phyloP scores from a whole-genome alignment of 1,139 yeast species.

The Nadsonia commutata region DNA sequence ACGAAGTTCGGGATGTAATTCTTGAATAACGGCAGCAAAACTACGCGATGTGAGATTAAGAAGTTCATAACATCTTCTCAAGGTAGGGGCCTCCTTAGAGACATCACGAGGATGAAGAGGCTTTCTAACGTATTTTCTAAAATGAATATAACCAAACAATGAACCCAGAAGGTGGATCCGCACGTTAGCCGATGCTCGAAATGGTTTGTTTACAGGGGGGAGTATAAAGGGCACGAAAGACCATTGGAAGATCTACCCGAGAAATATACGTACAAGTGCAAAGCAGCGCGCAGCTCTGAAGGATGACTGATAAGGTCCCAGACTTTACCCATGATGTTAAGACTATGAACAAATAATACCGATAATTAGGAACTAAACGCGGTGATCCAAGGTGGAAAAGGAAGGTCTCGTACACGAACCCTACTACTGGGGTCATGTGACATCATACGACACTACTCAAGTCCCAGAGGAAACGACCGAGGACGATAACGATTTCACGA shows the following conservation, averaged over 20 bases:
- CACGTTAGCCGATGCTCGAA: too few species aligned
- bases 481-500: too few species aligned
- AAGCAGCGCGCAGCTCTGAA: constrained; percentile 49
- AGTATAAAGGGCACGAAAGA: neutral
- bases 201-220: too few species aligned
- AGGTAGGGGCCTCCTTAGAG: constrained; percentile 29
- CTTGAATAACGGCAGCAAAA: constrained; percentile 82
- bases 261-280: constrained; percentile 34
- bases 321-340: constrained; percentile 55
- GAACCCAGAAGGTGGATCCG: neutral
- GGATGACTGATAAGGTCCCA: constrained; percentile 56
- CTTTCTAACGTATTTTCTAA: constrained; percentile 20
- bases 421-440: too few species aligned
- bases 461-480: too few species aligned
- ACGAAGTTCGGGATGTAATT: constrained; percentile 79
- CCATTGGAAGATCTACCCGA: too few species aligned
- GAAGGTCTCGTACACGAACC: too few species aligned
- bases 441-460: too few species aligned
- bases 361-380: too few species aligned
- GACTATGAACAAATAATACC: too few species aligned
- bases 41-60: constrained; percentile 69
- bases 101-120: constrained; percentile 40
- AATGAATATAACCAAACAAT: constrained; percentile 4
- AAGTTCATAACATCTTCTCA: constrained; percentile 55
- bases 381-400: too few species aligned